phyloP scores from a whole-genome alignment of 192 early-diverging fungal species.

The Coemansia sp. region DNA sequence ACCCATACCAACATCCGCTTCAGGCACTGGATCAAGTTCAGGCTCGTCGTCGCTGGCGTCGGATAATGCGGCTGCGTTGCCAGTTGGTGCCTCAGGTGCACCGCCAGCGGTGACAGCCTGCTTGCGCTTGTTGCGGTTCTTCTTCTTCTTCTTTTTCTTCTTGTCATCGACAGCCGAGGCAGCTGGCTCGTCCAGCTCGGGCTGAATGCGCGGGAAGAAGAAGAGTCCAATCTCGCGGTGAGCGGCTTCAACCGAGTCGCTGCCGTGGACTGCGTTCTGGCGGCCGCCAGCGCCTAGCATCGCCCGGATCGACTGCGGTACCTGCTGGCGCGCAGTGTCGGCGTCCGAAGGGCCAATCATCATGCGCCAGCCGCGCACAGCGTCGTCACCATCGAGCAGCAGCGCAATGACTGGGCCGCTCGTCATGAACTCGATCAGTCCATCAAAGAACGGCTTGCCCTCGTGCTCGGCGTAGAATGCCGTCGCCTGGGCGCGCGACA shows the following conservation, averaged over 20 bases:
- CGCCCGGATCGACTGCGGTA: conserved; percentile 54
- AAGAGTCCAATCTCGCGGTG: conserved; percentile 51
- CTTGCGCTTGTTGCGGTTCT: conserved; percentile 48
- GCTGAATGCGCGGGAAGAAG: conserved; percentile 41
- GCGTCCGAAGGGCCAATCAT: conserved; percentile 57
- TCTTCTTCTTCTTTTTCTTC: conserved; percentile 47
- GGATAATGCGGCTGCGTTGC: conserved; percentile 9
- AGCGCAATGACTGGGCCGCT: conserved; percentile 57
- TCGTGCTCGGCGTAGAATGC: conserved; percentile 52
- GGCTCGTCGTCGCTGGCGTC: conserved; percentile 36
- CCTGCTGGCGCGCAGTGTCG: conserved; percentile 23
- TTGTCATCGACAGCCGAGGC: conserved; percentile 7
- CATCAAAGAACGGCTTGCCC: conserved; percentile 42
- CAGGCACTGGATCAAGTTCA: neutral
- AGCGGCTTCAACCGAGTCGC: conserved; percentile 51
- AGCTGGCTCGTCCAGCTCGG: conserved; percentile 4
- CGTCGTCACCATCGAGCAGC: conserved; percentile 53
- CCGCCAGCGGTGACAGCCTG: conserved; percentile 18
- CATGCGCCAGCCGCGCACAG: conserved; percentile 53
- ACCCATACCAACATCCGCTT: neutral
- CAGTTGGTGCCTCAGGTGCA: neutral
- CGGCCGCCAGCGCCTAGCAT: conserved; percentile 43
- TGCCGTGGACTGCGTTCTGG: conserved; percentile 60
- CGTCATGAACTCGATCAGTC: conserved; percentile 46
- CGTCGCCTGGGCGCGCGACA: conserved; percentile 41